Evolutionary conservation across 768 basidiomycete genomes (phyloP).

Genomic region (Podaxis pistillaris): DNA sequence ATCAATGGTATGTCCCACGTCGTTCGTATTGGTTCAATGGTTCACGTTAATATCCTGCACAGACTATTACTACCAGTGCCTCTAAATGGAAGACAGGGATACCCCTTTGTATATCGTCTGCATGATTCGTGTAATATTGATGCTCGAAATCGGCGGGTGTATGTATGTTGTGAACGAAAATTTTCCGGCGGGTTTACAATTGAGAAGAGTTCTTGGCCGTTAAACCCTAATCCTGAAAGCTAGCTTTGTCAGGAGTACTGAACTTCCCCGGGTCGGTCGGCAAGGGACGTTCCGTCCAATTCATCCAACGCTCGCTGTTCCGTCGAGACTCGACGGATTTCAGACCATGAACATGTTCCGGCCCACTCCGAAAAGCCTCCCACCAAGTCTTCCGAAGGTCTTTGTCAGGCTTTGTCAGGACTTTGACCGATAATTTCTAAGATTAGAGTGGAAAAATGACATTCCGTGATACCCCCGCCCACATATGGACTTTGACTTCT

Average conservation of each 20-base stretch:
- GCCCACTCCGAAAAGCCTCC: not conserved
- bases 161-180: not conserved
- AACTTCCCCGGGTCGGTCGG: not conserved
- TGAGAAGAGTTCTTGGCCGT: no score
- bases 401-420: no score
- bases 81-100: not conserved
- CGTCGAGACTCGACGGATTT: not conserved
- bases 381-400: not conserved
- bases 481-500: no score
- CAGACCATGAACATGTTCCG: not conserved
- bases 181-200: not conserved
- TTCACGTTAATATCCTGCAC: not conserved
- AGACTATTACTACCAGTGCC: slow-evolving; percentile 15
- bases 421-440: no score
- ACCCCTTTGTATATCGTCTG: not conserved
- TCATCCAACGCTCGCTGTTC: not conserved
- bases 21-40: not conserved
- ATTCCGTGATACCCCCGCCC: no score
- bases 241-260: not conserved
- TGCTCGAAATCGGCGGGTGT: not conserved
- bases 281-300: no score
- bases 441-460: no score
- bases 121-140: not conserved
- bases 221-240: not conserved
- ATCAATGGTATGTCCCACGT: slow-evolving; percentile 6